These are phyloP conservation scores for Ganoderma leucocontextum DNA, from an alignment of 1,284 basidiomycete genomes.

Conservation along the genomic window DNA sequence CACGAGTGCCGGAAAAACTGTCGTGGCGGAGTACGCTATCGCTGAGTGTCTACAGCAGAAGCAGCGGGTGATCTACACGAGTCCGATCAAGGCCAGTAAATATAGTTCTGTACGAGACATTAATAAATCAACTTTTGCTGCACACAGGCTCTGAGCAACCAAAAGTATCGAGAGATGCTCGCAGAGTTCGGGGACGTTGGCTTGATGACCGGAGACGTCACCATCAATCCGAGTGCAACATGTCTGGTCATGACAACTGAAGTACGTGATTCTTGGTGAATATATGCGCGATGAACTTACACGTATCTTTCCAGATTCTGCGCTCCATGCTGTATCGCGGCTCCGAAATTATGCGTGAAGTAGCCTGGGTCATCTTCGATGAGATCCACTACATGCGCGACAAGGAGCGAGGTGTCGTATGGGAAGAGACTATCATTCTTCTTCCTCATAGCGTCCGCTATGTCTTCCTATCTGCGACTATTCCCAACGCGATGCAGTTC, in stretches of 20 bases:
- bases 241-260: conserved; percentile 99
- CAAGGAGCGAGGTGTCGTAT: conserved; percentile 90
- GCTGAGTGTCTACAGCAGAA: conserved; percentile 93
- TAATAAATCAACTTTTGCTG: conserved; percentile 31
- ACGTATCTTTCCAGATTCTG: conserved; percentile 75
- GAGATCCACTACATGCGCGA: conserved; percentile 99
- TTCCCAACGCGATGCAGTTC: conserved; percentile 99
- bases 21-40: conserved; percentile 99
- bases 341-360: conserved; percentile 99
- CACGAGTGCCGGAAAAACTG: conserved; percentile 98
- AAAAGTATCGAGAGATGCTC: conserved; percentile 98
- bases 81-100: conserved; percentile 93
- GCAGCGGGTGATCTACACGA: conserved; percentile 98
- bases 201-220: conserved; percentile 99
- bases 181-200: conserved; percentile 98
- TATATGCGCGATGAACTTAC: background rate
- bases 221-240: conserved; percentile 96
- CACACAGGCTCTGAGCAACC: conserved; percentile 91
- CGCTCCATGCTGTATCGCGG: conserved; percentile 99
- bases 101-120: conserved; percentile 33
- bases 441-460: conserved; percentile 96
- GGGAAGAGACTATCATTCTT: conserved; percentile 96
- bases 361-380: conserved; percentile 99
- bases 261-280: conserved; percentile 54
- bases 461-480: conserved; percentile 99